These are phyloP conservation scores for Candida albicans DNA, from an alignment of 1,139 yeast genomes.

Conservation along the genomic window DNA sequence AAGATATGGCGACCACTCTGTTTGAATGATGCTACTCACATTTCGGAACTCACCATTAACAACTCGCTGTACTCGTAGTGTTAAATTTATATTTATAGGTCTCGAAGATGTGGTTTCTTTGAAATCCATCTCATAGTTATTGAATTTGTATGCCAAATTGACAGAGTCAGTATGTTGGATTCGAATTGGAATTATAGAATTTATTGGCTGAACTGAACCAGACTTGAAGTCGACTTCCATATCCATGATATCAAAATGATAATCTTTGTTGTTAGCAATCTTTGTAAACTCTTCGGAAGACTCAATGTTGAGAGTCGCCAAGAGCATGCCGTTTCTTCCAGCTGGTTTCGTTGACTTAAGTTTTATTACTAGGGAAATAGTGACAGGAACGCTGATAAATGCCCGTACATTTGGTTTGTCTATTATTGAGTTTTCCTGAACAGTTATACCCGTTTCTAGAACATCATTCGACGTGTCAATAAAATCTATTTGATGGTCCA, in stretches of 20 bases:
- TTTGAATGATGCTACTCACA: conserved; percentile 39
- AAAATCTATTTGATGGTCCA: conserved; percentile 17
- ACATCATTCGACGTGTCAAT: neutral
- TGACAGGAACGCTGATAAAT: conserved; percentile 21
- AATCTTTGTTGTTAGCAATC: conserved; percentile 14
- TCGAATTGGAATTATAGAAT: conserved; percentile 22
- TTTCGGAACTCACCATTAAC: conserved; percentile 12
- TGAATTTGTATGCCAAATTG: conserved; percentile 47
- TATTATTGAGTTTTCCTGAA: neutral
- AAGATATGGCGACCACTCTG: conserved; percentile 61
- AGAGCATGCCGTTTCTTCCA: conserved; percentile 50
- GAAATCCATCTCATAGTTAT: conserved; percentile 25
- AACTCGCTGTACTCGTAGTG: conserved; percentile 25
- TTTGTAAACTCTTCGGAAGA: conserved; percentile 42
- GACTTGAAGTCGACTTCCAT: conserved; percentile 41
- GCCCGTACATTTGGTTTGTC: conserved; percentile 4
- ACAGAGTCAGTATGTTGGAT: conserved; percentile 34
- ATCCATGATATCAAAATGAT: conserved; percentile 39
- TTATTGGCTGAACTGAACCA: conserved; percentile 31
- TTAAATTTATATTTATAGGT: conserved; percentile 35
- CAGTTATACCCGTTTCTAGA: neutral
- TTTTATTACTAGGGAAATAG: conserved; percentile 43
- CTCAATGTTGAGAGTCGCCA: conserved; percentile 58
- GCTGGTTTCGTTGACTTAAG: conserved; percentile 59
- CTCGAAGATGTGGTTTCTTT: conserved; percentile 23